Evolutionary conservation across 2,329 filamentous ascomycete genomes (phyloP).

Genomic region (Proliferodiscus dingleyae): DNA sequence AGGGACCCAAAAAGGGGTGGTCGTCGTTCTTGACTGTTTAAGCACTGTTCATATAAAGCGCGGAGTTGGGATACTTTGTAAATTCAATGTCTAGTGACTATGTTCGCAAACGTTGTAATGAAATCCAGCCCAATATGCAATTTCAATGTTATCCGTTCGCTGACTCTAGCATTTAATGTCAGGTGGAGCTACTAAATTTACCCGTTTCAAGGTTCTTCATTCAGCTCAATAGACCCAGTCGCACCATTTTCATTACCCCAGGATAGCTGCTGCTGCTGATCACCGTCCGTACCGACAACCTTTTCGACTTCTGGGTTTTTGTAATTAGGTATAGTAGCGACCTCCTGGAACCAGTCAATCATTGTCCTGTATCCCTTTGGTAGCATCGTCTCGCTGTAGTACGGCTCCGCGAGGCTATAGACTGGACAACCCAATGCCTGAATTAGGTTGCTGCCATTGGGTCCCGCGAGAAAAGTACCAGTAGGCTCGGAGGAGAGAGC

Average conservation of each 20-base stretch:
- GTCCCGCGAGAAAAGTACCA: conserved; percentile 49
- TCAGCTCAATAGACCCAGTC: background rate
- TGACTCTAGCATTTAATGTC: no score
- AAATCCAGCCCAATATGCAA: no score
- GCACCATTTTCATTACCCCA: background rate
- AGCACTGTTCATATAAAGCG: background rate
- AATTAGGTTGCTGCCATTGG: conserved; percentile 34
- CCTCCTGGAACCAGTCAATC: conserved; percentile 56
- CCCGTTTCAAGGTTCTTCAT: background rate
- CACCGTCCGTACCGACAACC: conserved; percentile 7
- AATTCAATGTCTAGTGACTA: no score
- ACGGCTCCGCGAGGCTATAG: conserved; percentile 60
- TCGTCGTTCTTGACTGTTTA: background rate
- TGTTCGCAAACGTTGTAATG: no score
- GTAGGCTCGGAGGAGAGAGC: conserved; percentile 46
- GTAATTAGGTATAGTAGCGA: conserved; percentile 42
- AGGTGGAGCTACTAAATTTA: no score
- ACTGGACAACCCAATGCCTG: conserved; percentile 56
- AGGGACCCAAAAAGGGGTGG: background rate
- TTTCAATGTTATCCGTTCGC: no score
- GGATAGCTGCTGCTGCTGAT: conserved; percentile 3
- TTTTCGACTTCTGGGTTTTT: conserved; percentile 31
- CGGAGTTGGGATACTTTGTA: no score
- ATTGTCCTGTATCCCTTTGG: conserved; percentile 49
- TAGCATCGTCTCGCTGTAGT: conserved; percentile 58